A percentile compares a stretch with the other conserved stretches of the same genome.
phyloP scores from a whole-genome alignment of 139 green algal species.

The Coelastrella sp. region DNA sequence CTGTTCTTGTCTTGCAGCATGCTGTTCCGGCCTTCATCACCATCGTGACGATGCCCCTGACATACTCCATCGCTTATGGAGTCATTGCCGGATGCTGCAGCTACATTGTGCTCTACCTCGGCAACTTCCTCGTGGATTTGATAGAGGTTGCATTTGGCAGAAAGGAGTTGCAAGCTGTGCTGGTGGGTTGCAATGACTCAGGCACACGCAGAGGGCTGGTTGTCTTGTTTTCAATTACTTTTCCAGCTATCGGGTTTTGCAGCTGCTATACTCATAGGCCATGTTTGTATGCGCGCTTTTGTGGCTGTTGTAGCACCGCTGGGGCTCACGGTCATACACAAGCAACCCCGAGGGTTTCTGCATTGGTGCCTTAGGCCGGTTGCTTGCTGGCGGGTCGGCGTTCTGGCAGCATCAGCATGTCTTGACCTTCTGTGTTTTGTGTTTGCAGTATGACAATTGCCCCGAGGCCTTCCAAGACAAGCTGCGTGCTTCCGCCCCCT shows the following conservation, averaged over 20 bases:
- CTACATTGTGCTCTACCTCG: conserved; percentile 68
- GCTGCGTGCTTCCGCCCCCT: conserved; percentile 8
- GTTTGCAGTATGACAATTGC: conserved; percentile 22
- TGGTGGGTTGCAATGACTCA: neutral
- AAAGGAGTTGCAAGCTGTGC: neutral
- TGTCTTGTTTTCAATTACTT: too few species aligned
- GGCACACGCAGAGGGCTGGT: too few species aligned
- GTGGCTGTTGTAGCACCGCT: too few species aligned
- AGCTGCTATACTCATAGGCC: too few species aligned
- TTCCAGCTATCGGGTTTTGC: too few species aligned
- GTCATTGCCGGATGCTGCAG: conserved; percentile 73
- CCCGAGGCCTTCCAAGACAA: conserved; percentile 36
- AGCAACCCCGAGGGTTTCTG: too few species aligned
- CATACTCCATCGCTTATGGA: conserved; percentile 73
- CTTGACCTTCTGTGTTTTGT: neutral
- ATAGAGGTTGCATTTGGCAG: neutral
- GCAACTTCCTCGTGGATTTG: conserved; percentile 50
- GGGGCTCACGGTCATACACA: too few species aligned
- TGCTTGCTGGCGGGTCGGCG: too few species aligned
- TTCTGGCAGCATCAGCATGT: neutral
- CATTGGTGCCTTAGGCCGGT: neutral
- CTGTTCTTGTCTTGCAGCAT: conserved; percentile 37
- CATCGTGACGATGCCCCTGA: conserved; percentile 86
- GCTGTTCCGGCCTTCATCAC: conserved; percentile 86
- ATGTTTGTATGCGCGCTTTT: too few species aligned